Conservation (phyloP, 2,329 filamentous ascomycete genomes). For the Xylaria sp. region DNA sequence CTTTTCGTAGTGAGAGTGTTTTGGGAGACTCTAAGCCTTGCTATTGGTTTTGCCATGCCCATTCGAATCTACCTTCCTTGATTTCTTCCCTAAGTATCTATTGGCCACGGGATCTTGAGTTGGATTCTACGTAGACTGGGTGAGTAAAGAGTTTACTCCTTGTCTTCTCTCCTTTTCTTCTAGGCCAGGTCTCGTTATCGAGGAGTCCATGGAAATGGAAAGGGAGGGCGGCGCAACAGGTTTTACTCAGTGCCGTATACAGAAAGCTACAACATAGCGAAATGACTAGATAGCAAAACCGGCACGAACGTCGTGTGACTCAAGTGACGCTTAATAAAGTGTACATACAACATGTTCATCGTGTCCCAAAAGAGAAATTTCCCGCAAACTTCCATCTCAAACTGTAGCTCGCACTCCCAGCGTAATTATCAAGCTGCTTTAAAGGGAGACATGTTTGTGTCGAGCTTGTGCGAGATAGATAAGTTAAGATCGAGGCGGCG, state of each 20-base stretch:
- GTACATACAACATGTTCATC: too few relatives aligned
- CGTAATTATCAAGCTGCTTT: not conserved
- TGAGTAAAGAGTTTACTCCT: not conserved
- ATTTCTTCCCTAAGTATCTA: not conserved
- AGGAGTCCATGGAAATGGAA: not conserved
- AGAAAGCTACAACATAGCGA: not conserved
- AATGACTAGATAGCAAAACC: not conserved
- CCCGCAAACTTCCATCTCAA: not conserved
- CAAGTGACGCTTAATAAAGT: not conserved
- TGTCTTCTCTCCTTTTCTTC: not conserved
- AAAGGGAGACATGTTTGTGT: slow-evolving; percentile 5
- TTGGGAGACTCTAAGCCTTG: not conserved
- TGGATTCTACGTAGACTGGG: not conserved
- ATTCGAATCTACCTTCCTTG: too few relatives aligned
- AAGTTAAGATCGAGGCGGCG: not conserved
- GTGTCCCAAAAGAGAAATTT: not conserved
- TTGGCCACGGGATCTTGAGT: not conserved
- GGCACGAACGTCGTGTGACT: not conserved
- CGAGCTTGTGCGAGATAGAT: not conserved
- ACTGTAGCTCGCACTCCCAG: not conserved
- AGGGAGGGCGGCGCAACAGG: not conserved
- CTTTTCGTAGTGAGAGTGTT: not conserved
- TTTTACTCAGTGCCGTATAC: not conserved
- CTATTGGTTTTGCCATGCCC: not conserved
- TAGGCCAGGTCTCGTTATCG: not conserved